Base-by-base conservation (phyloP, 2,329 filamentous ascomycete genomes). In the Trichoderma lentiforme region DNA sequence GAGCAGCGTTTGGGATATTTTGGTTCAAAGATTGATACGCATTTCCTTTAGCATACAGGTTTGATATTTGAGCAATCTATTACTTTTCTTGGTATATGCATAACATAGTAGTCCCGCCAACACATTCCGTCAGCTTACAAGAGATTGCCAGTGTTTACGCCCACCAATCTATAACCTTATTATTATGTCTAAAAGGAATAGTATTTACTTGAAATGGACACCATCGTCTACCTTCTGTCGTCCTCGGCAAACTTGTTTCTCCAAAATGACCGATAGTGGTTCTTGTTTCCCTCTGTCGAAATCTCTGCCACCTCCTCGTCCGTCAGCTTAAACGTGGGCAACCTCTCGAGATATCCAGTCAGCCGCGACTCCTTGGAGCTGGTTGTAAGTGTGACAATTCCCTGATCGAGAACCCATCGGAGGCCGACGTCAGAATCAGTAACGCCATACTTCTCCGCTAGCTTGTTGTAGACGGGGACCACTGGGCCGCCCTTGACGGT, bases 211-310 rank as follows among this genome's bases (percentile, higher is more conserved):
- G 30, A 60, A 2, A 14, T 21, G 18, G 28, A 6, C 28, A 9
- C 15, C 51, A 18, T n/a, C n/a, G 26, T 73, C 69, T 77, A 82
- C 6, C 78, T 77, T 61, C 76, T 76, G 76, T 92, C 90, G 72
- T 88, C 83, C 2, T 79, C 79, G 11, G 79, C 84, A 78, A 89
- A 90, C 72, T 83, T 83, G 18, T 85, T 74, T 2, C 74, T 81
- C 88, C 88, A 92, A 78, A 89, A 92, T 0, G 81, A 86, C 36
- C 90, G 84, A 76, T 82, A 89, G 78, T 92, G 88, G 81, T 90
- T 90, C 82, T 89, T 77, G 74, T 82, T 82, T 1, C 91, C 91
- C 43, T 85, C 76, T 75, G 86, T 83, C 0, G 84, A 78, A 73
- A 92, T 89, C 67, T 86, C 84, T 60, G 85, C 79, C 14, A 92